Evolutionary conservation across 305 asterid species (phyloP).

Genomic region (Fraxinus latifolia): DNA sequence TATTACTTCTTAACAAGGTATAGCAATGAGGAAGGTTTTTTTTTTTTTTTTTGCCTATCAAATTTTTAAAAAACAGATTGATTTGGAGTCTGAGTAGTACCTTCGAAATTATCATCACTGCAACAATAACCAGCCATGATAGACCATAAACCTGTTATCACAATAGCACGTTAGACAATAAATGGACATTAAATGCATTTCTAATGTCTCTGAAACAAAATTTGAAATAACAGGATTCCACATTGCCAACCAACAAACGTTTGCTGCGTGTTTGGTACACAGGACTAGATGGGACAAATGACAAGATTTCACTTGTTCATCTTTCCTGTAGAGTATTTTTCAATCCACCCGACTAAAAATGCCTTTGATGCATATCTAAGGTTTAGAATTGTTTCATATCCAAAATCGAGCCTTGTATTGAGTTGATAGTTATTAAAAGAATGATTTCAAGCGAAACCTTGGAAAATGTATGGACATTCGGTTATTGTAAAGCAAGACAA

Average conservation of each 20-base stretch:
- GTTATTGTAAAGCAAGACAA: neutral
- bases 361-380: neutral
- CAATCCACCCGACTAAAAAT: neutral
- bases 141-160: constrained; percentile 71
- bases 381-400: neutral
- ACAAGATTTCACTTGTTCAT: neutral
- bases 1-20: constrained; percentile 1
- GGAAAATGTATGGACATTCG: neutral
- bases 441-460: neutral
- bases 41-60: neutral
- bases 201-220: neutral
- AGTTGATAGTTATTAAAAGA: neutral
- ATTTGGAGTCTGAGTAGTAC: constrained; percentile 27
- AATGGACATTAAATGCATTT: neutral
- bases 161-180: constrained; percentile 14
- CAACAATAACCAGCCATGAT: constrained; percentile 88
- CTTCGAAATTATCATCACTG: constrained; percentile 72
- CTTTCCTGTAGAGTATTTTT: neutral
- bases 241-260: neutral
- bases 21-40: neutral
- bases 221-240: neutral
- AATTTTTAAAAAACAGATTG: neutral
- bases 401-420: neutral
- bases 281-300: neutral
- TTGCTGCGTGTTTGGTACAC: neutral